Percentiles rank a stretch among this genome's conserved stretches.
Evolutionary conservation across 345 rosid species (phyloP).

Genomic region (Pistacia vera): DNA sequence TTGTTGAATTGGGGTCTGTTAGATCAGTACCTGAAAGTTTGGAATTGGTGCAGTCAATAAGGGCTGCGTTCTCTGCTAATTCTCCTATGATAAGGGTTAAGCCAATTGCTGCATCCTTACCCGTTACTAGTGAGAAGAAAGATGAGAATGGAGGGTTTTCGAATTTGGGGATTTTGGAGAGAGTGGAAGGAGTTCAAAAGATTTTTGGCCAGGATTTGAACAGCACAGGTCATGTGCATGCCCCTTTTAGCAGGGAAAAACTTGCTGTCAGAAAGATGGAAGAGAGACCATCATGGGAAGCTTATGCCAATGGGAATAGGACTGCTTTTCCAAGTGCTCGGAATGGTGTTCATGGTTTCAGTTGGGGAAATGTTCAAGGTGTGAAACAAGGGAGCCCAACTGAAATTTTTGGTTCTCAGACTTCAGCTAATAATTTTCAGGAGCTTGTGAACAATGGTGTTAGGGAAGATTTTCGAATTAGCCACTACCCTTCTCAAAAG

Average conservation of each 20-base stretch:
- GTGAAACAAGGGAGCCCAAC: slow-evolving; percentile 44
- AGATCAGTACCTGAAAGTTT: slow-evolving; percentile 72
- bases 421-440: slow-evolving; percentile 40
- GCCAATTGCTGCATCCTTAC: slow-evolving; percentile 31
- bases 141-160: slow-evolving; percentile 45
- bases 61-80: slow-evolving; percentile 50
- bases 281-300: slow-evolving; percentile 61
- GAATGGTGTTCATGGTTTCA: slow-evolving; percentile 49
- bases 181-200: slow-evolving; percentile 55
- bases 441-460: slow-evolving; percentile 53
- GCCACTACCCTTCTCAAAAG: slow-evolving; percentile 51
- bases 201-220: slow-evolving; percentile 83
- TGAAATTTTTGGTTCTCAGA: slow-evolving; percentile 48
- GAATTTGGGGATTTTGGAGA: slow-evolving; percentile 44
- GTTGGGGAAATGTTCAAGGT: slow-evolving; percentile 58
- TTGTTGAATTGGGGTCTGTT: slow-evolving; percentile 94
- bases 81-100: slow-evolving; percentile 36
- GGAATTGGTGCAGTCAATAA: slow-evolving; percentile 56
- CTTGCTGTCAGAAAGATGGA: slow-evolving; percentile 87
- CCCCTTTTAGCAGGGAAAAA: slow-evolving; percentile 80
- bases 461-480: slow-evolving; percentile 49
- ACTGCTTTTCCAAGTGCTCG: slow-evolving; percentile 42
- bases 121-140: slow-evolving; percentile 38
- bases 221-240: slow-evolving; percentile 35
- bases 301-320: slow-evolving; percentile 46